A percentile compares a stretch with the other conserved stretches of the same genome.
phyloP scores from a whole-genome alignment of 2,329 filamentous ascomycete genomes.

The Chrysoporthe cubensis region DNA sequence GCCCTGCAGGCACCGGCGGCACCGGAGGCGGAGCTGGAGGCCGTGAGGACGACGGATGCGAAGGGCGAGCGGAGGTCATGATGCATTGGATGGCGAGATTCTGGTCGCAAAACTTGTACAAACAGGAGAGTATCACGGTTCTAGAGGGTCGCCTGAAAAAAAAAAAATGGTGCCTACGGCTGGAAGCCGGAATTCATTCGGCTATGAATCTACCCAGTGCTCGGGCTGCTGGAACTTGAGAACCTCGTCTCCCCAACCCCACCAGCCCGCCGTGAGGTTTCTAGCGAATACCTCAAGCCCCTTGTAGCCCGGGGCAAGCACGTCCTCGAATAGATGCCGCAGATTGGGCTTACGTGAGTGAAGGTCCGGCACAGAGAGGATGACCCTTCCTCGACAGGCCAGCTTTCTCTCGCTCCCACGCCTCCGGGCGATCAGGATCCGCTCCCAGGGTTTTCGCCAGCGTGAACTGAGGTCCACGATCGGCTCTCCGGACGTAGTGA shows the following conservation, averaged over 20 bases:
- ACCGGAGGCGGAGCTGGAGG: constrained; percentile 30
- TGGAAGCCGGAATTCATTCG: constrained; percentile 29
- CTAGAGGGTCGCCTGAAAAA: neutral
- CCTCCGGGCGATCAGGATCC: constrained; percentile 64
- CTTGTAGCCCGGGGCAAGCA: constrained; percentile 55
- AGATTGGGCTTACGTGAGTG: constrained; percentile 81
- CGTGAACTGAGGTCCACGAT: constrained; percentile 61
- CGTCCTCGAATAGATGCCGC: constrained; percentile 59
- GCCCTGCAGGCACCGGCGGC: constrained; percentile 30
- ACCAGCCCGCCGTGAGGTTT: constrained; percentile 75
- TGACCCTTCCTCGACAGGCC: constrained; percentile 55
- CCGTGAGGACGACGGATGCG: constrained; percentile 46
- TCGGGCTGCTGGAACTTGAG: constrained; percentile 67
- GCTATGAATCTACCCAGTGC: constrained; percentile 47
- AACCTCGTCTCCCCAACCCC: constrained; percentile 77
- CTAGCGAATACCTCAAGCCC: constrained; percentile 80
- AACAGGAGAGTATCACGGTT: constrained; percentile 14
- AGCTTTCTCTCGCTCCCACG: constrained; percentile 33
- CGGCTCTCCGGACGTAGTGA: constrained; percentile 67
- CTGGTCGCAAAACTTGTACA: constrained; percentile 26
- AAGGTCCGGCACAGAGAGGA: constrained; percentile 73
- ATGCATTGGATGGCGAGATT: constrained; percentile 21
- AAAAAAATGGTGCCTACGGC: constrained; percentile 8
- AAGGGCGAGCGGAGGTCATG: constrained; percentile 31
- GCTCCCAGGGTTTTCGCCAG: constrained; percentile 79